Evolutionary conservation across 768 basidiomycete species (phyloP).

Genomic region (Mycena belliarum): DNA sequence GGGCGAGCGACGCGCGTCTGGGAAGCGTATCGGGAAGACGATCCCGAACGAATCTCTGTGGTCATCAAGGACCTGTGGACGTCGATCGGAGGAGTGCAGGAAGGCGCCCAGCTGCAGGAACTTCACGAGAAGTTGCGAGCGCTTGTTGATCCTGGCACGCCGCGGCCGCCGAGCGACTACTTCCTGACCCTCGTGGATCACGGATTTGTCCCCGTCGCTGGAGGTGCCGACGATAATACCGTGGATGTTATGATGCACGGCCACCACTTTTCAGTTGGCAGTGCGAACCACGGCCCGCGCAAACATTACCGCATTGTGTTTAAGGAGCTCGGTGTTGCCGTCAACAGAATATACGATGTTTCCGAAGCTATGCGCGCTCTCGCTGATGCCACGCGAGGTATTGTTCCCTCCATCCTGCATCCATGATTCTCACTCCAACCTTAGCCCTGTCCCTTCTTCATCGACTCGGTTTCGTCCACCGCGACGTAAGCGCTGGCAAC

Average conservation of each 20-base stretch:
- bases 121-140: too few relatives aligned
- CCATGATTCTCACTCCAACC: not conserved
- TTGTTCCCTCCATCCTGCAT: not conserved
- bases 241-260: too few relatives aligned
- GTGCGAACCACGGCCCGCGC: not conserved
- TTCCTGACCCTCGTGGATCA: not conserved
- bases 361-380: not conserved
- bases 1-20: conserved; percentile 2
- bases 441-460: not conserved
- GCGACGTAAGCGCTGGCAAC: not conserved
- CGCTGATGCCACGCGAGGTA: conserved; percentile 2
- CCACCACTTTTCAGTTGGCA: not conserved
- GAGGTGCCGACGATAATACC: too few relatives aligned
- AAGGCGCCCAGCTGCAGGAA: not conserved
- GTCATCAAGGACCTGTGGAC: conserved; percentile 4
- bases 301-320: conserved; percentile 6
- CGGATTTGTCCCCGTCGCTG: not conserved
- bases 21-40: conserved; percentile 2
- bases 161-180: not conserved
- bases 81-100: not conserved
- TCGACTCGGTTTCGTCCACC: not conserved
- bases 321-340: not conserved
- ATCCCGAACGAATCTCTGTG: not conserved
- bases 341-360: not conserved
- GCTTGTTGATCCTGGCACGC: not conserved